Percentiles rank a stretch among this genome's conserved stretches.
Evolutionary conservation across 2,329 filamentous ascomycete genomes (phyloP).

Genomic region (Cryphonectria radicalis): DNA sequence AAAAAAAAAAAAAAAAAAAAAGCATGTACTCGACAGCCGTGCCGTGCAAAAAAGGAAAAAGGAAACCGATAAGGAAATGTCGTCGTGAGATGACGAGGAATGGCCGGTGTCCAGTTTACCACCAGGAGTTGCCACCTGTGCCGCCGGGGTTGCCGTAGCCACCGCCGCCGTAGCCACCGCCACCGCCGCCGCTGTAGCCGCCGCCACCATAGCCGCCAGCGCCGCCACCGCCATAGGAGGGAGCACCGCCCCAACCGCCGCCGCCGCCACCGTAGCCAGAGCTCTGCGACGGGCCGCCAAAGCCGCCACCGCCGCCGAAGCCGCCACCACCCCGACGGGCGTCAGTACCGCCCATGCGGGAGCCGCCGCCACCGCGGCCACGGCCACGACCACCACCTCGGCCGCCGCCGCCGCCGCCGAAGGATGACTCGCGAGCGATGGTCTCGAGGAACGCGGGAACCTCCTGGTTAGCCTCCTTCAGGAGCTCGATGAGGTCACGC

Average conservation of each 20-base stretch:
- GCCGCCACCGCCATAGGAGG: constrained; percentile 44
- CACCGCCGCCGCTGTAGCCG: constrained; percentile 46
- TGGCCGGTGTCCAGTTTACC: constrained; percentile 48
- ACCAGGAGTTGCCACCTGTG: constrained; percentile 71
- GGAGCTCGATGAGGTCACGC: constrained; percentile 91
- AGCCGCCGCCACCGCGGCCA: constrained; percentile 70
- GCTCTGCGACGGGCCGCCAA: constrained; percentile 43
- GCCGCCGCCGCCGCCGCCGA: constrained; percentile 70
- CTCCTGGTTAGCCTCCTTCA: constrained; percentile 99
- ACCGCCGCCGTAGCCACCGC: constrained; percentile 54
- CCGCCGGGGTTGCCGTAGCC: constrained; percentile 73
- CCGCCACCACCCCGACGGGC: constrained; percentile 51
- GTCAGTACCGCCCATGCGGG: constrained; percentile 59
- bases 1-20: constrained; percentile 49
- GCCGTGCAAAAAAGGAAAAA: constrained; percentile 31
- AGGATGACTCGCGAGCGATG: constrained; percentile 93
- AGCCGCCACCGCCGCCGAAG: constrained; percentile 46
- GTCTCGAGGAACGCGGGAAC: constrained; percentile 93
- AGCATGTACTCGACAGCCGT: constrained; percentile 38
- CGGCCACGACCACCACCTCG: constrained; percentile 68
- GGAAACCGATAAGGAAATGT: constrained; percentile 32
- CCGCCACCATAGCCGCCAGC: constrained; percentile 49
- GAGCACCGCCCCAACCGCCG: constrained; percentile 47
- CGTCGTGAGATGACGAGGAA: constrained; percentile 11
- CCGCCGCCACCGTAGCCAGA: constrained; percentile 37